A percentile compares a stretch with the other conserved stretches of the same genome.
Conservation (phyloP, 2,329 filamentous ascomycete genomes). For the Blumeria graminis region DNA sequence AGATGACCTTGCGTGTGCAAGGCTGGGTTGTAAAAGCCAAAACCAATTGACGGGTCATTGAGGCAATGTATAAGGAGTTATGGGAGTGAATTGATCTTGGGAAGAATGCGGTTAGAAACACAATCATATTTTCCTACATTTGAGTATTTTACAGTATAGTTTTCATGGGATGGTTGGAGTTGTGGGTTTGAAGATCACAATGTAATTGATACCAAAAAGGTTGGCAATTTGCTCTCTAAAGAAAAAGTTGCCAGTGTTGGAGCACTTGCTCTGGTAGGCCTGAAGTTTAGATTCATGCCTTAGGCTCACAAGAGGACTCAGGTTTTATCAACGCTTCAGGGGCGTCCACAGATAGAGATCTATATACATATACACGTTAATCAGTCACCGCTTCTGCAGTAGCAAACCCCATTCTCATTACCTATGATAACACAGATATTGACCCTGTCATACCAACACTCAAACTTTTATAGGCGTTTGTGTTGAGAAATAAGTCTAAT, state of each 20-base stretch:
- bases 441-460: not conserved
- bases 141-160: not conserved
- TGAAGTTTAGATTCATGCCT: not conserved
- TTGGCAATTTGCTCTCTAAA: not conserved
- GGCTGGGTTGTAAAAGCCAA: not conserved
- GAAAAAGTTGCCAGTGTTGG: not conserved
- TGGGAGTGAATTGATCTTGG: no score
- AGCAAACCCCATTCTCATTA: not conserved
- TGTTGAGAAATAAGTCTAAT: no score
- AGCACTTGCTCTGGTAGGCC: not conserved
- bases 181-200: not conserved
- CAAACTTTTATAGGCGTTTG: no score
- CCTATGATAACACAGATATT: not conserved
- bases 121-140: no score
- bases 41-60: not conserved
- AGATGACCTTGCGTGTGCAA: not conserved
- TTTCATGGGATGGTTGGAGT: not conserved
- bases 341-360: not conserved
- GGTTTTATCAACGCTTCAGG: not conserved
- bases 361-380: no score
- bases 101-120: no score
- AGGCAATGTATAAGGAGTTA: not conserved
- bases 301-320: not conserved
- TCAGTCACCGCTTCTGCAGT: not conserved
- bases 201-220: no score